phyloP scores from a whole-genome alignment of 192 early-diverging fungal genomes.

The Jimgerdemannia flammicorona region DNA sequence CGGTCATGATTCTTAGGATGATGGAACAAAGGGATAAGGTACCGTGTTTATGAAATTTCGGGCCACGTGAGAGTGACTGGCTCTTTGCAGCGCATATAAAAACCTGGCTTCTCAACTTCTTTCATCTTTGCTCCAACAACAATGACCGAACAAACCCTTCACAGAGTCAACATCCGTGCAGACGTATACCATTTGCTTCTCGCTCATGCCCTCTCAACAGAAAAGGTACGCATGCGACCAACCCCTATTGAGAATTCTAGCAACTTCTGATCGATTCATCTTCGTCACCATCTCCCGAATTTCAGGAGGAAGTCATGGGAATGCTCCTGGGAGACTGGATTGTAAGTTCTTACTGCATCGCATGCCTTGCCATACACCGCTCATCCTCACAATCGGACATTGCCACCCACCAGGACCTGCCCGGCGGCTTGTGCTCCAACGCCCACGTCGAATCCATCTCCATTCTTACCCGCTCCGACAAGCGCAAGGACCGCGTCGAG shows the following conservation, averaged over 20 bases:
- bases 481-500: conserved; percentile 50
- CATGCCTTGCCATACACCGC: too few species aligned
- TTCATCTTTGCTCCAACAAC: background rate
- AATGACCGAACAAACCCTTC: conserved; percentile 5
- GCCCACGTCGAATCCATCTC: conserved; percentile 41
- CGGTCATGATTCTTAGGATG: background rate
- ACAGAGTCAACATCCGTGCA: conserved; percentile 34
- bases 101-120: background rate
- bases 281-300: background rate
- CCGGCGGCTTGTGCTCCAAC: conserved; percentile 19
- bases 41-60: too few species aligned
- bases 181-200: conserved; percentile 41
- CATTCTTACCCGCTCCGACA: conserved; percentile 42
- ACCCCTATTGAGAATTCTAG: background rate
- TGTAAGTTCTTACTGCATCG: conserved; percentile 18
- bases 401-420: conserved; percentile 1
- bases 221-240: conserved; percentile 27
- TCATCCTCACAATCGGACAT: background rate
- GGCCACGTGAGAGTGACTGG: background rate
- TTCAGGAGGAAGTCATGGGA: conserved; percentile 52
- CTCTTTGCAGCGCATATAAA: background rate
- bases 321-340: conserved; percentile 52
- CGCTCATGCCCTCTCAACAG: conserved; percentile 43
- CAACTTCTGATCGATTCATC: background rate
- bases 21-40: background rate